Conservation (phyloP, 2,329 filamentous ascomycete genomes). For the Fusarium fujikuroi region DNA sequence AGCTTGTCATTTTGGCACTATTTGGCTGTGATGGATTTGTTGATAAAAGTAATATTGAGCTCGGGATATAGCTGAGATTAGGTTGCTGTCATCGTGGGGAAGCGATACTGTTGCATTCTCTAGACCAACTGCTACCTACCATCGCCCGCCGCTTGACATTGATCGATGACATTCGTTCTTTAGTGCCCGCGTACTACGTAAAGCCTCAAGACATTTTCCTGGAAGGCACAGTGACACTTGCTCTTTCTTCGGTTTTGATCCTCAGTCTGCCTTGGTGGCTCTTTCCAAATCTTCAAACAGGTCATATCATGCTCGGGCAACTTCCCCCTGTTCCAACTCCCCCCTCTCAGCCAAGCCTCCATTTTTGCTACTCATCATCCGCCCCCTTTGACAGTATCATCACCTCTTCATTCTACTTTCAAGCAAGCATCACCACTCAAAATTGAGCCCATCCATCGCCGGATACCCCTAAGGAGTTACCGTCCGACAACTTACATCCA, state of each 20-base stretch:
- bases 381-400: slow-evolving; percentile 1
- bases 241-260: not conserved
- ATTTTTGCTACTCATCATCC: slow-evolving; percentile 9
- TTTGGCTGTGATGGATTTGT: not conserved
- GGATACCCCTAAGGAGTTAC: slow-evolving; percentile 33
- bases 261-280: not conserved
- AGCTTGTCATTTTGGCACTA: not conserved
- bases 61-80: slow-evolving; percentile 19
- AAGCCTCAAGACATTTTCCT: not conserved
- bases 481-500: slow-evolving; percentile 29
- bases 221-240: not conserved
- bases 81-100: slow-evolving; percentile 30
- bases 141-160: not conserved
- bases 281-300: slow-evolving; percentile 13
- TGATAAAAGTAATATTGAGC: slow-evolving; percentile 11
- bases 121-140: slow-evolving; percentile 12
- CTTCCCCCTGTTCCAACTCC: not conserved
- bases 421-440: slow-evolving; percentile 34
- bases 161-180: not conserved
- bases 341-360: slow-evolving; percentile 16
- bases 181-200: not conserved
- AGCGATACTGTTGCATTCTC: slow-evolving; percentile 24
- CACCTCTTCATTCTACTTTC: slow-evolving; percentile 11
- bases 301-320: slow-evolving; percentile 2
- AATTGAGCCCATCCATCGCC: slow-evolving; percentile 35